Evolutionary conservation across 2,329 filamentous ascomycete genomes (phyloP), one percentile per base, ranked within the genome.

Genomic region (Calonectria pseudoturangicola): DNA sequence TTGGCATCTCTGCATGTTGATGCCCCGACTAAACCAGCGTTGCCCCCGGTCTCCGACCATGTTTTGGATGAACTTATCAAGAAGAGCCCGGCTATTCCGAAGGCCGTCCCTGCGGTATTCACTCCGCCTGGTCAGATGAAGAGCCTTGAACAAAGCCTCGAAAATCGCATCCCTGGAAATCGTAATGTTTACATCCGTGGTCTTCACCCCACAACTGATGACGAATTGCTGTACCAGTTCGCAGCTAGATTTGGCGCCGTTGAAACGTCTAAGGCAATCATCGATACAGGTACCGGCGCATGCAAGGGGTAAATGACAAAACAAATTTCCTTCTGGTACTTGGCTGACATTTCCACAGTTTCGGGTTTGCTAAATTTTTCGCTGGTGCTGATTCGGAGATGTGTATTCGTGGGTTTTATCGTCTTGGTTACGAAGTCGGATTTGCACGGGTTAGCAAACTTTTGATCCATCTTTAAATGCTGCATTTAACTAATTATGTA

Each of bases 111-210:
- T 18, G 96, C 97, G 8, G 93, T 95, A 76, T 96, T 94, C 81
- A 95, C 94, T 70, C 95, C 95, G 33, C 93, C 93, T 28, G 96
- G 96, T 70, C 94, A 94, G 80, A 92, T 94, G 86, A 94, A 98
- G 89, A 96, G 94, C 50, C 91, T 98, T 33, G 96, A 98, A 75
- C 96, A 98, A 84, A 98, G 96, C 81, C 89, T 99, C 62, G 95
- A 98, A 85, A 98, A 98, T 81, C 94, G 95, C 72, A 97, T 93
- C 71, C 87, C 94, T 60, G 96, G 96, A 54, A 98, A 98, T 82
- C 97, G 95, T 75, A 99, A 99, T 81, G 96, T 99, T 76, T 99
- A 99, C 87, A 98, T 99, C 76, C 95, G 97, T 73, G 97, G 97
- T 21, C 93, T 99, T 74, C 94, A 98, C 75, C 96, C 97, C 0